These are phyloP conservation scores for Silene vulgaris DNA, from an alignment of 179 eudicot genomes.

Conservation along the genomic window DNA sequence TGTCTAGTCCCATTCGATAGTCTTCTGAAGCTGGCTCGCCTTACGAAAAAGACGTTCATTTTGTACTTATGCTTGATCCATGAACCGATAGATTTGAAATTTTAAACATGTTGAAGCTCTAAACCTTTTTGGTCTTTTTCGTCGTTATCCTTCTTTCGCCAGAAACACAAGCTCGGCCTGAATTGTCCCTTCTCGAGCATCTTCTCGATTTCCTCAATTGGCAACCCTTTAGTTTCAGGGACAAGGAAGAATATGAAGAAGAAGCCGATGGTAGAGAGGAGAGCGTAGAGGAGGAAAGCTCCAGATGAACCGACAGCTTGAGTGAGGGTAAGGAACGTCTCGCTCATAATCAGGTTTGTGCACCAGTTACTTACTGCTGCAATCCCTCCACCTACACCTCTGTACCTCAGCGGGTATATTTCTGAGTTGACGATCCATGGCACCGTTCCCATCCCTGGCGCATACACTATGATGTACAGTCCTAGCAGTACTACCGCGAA, in stretches of 20 bases:
- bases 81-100: too few species aligned
- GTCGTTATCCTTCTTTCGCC: neutral
- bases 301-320: constrained; percentile 53
- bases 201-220: constrained; percentile 66
- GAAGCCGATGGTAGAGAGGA: constrained; percentile 44
- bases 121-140: constrained; percentile 1
- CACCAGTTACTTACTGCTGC: constrained; percentile 72
- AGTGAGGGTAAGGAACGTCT: constrained; percentile 55
- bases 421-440: constrained; percentile 82
- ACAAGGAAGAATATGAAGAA: constrained; percentile 50
- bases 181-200: constrained; percentile 57
- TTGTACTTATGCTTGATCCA: too few species aligned
- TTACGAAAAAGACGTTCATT: neutral
- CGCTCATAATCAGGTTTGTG: constrained; percentile 59
- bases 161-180: constrained; percentile 34
- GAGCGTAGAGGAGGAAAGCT: constrained; percentile 59
- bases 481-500: constrained; percentile 50
- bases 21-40: neutral
- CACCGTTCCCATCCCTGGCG: constrained; percentile 77
- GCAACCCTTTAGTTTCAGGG: constrained; percentile 70
- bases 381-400: constrained; percentile 65
- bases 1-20: neutral
- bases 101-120: neutral
- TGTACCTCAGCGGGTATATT: constrained; percentile 61
- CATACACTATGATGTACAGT: constrained; percentile 47